Evolutionary conservation across 1,284 basidiomycete genomes (phyloP).

Genomic region (Schizophyllum amplum): DNA sequence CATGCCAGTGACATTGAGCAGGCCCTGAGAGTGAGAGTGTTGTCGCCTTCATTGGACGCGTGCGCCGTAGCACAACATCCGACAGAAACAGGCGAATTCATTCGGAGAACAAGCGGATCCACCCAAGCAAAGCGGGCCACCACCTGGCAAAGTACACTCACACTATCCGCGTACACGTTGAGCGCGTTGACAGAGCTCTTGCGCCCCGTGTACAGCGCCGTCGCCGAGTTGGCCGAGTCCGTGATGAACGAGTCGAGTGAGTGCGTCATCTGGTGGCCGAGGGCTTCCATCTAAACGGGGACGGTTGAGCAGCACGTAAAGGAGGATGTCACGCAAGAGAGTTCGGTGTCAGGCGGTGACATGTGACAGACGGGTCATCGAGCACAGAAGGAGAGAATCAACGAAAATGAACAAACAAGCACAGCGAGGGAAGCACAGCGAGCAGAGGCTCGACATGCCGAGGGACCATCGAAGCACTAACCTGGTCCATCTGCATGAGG

Average conservation of each 20-base stretch:
- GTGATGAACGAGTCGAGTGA: slow-evolving; percentile 37
- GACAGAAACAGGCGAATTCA: not conserved
- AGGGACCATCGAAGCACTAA: slow-evolving; percentile 15
- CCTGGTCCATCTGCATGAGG: slow-evolving; percentile 36
- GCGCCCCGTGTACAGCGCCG: slow-evolving; percentile 33
- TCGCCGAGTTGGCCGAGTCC: slow-evolving; percentile 36
- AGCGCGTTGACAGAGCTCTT: slow-evolving; percentile 31
- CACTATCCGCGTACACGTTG: slow-evolving; percentile 32
- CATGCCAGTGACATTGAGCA: no score
- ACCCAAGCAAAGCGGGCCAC: no score
- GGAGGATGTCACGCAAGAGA: not conserved
- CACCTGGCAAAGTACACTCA: no score
- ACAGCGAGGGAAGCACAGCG: no score
- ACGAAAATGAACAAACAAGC: not conserved
- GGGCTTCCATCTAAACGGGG: not conserved
- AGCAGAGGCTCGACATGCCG: no score
- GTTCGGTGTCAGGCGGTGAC: not conserved
- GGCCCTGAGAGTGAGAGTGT: no score
- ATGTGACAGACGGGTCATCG: not conserved
- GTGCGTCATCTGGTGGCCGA: slow-evolving; percentile 33
- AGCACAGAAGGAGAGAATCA: not conserved
- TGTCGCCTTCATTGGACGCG: no score
- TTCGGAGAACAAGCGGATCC: no score
- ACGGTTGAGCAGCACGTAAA: not conserved
- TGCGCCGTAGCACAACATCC: no score